These are phyloP conservation scores for Diaporthe aspalathi DNA, from an alignment of 2,329 filamentous ascomycete genomes.

Conservation along the genomic window DNA sequence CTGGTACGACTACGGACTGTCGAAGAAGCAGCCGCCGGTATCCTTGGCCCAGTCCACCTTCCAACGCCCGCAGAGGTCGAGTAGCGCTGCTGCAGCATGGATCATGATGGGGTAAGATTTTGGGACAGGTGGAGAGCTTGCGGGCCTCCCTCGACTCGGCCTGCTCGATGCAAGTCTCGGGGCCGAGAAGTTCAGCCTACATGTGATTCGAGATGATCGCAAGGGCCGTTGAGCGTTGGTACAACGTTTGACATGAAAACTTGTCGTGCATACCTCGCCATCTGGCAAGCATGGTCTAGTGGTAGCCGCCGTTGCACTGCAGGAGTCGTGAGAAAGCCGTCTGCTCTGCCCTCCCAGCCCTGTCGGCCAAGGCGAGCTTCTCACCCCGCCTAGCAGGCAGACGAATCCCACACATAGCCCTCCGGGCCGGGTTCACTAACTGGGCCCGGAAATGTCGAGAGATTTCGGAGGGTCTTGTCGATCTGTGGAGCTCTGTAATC, in stretches of 20 bases:
- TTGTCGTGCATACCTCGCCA: slow-evolving; percentile 6
- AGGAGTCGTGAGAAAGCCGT: neutral
- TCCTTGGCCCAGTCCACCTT: neutral
- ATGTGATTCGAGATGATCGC: slow-evolving; percentile 17
- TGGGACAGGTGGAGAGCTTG: slow-evolving; percentile 17
- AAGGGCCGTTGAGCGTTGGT: slow-evolving; percentile 9
- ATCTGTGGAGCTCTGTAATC: slow-evolving; percentile 8
- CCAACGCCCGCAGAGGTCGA: neutral
- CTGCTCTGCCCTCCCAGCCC: neutral
- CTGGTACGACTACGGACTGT: slow-evolving; percentile 1
- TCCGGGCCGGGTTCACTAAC: neutral
- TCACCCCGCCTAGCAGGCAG: neutral
- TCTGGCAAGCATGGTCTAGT: neutral
- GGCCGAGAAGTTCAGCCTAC: slow-evolving; percentile 3
- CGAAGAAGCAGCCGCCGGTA: neutral
- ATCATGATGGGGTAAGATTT: slow-evolving; percentile 23
- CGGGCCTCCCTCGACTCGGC: slow-evolving; percentile 15
- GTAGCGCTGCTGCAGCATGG: slow-evolving; percentile 7
- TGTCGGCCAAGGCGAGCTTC: neutral
- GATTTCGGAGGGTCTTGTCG: neutral
- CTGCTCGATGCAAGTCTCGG: slow-evolving; percentile 17
- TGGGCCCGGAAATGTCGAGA: neutral
- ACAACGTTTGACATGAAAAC: neutral
- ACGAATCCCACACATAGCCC: neutral
- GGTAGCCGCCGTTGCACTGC: slow-evolving; percentile 12